Base-by-base conservation (phyloP, 345 rosid genomes). In the Zanthoxylum bungeanum region DNA sequence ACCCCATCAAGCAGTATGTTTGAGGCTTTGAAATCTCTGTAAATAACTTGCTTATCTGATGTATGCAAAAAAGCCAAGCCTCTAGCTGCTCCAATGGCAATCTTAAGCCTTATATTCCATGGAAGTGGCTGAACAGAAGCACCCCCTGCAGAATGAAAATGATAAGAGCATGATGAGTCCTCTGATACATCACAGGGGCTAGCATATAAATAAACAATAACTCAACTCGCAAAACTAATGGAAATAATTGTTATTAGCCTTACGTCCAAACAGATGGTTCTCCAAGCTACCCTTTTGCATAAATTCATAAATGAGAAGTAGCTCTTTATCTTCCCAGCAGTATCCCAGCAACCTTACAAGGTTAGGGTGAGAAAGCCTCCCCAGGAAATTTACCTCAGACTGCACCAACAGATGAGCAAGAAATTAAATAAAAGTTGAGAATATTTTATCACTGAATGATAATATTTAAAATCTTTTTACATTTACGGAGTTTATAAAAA, bases 201-300 rank as follows among this genome's bases (percentile, higher is more conserved):
- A 30, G 3, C 46, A 8, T 7, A 60, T 21, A 24, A 37, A 2
- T 51, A 72, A 30, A 68, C 28, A 40, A 3, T 25, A 22, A 7
- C 19, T 50, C 14, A 52, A 64, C 7, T 4, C 9, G 17, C 11
- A 28, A 52, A 55, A 24, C 19, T 52, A 31, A 53, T 10, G 11
- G 51, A 64, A 69, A 60, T 60, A 21, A n/a, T 37, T 42, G n/a
- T 33, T 72, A 5, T 9, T 58, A 68, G 75, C 61, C 53, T 84
- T 85, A 85, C 91, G 85, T 82, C 97, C 89, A 64, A 94, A 94
- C 25, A 94, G 76, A 78, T 94, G 98, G 78, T 94, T 86, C 78
- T 92, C 98, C 82, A 94, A 79, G 85, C 98, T 94, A 42, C 98
- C 98, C 74, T 86, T 94, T 62, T 90, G 97, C 98, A 91, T 90